Base-by-base conservation (phyloP, 768 basidiomycete species). In the Lactifluus hygrophoroides region DNA sequence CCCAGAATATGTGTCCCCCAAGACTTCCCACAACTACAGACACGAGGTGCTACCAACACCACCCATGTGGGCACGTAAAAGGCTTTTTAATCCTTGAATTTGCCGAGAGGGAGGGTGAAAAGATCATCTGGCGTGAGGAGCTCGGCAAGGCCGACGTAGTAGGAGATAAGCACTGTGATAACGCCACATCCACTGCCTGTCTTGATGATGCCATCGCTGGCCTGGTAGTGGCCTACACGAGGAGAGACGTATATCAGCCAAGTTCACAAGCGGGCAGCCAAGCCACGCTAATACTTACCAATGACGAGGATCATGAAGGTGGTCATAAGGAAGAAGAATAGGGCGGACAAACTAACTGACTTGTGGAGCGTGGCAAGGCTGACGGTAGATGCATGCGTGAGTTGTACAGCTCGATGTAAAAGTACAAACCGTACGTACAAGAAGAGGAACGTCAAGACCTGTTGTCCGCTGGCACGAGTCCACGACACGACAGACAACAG, bases 401-500 rank as follows among this genome's bases (percentile, higher is more conserved):
- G 25, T 25, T 23, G 7, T 17, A n/a, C 3, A 10, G 16, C 4
- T 8, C n/a, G n/a, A 32, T 10, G 32, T 5, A 10, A 32, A 32
- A 32, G 10, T 5, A n/a, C 9, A 25, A 51, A 50, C 42, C n/a
- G n/a, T 30, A 10, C 9, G 19, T 4, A 19, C 88, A 83, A 60
- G 63, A 90, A 74, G 66, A 88, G 70, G 70, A 81, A 77, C 0
- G 90, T 88, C 34, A 91, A 72, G 60, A 89, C 70, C n/a, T n/a
- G n/a, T n/a, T n/a, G n/a, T n/a, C n/a, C n/a, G n/a, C n/a, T n/a
- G n/a, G n/a, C n/a, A n/a, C n/a, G n/a, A n/a, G n/a, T n/a, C n/a
- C n/a, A n/a, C n/a, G n/a, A n/a, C n/a, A n/a, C n/a, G n/a, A n/a
- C n/a, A n/a, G n/a, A n/a, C n/a, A n/a, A n/a, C n/a, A n/a, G n/a